phyloP scores from a whole-genome alignment of 352 stramenopile species.

The Globisporangium paddicum region DNA sequence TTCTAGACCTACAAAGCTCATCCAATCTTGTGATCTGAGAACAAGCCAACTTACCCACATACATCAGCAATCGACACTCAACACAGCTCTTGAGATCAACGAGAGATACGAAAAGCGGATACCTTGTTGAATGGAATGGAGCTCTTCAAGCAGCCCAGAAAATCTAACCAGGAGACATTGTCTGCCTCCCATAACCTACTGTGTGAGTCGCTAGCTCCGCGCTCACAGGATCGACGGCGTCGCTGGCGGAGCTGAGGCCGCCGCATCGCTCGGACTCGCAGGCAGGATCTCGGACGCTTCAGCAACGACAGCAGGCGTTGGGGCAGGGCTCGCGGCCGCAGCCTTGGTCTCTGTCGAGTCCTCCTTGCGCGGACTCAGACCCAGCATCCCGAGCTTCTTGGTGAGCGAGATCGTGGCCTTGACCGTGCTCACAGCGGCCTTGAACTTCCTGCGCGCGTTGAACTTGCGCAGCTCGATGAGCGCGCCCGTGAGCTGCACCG shows the following conservation, averaged over 20 bases:
- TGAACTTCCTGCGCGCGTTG: slow-evolving; percentile 94
- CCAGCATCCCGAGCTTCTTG: slow-evolving; percentile 44
- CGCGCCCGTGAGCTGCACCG: slow-evolving; percentile 80
- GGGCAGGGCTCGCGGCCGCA: neutral
- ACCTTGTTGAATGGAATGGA: neutral
- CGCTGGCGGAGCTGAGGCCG: neutral
- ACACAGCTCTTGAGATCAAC: too few species aligned
- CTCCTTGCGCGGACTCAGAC: neutral
- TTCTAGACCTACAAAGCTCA: too few species aligned
- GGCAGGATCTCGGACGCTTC: neutral
- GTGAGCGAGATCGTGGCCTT: slow-evolving; percentile 78
- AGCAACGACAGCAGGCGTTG: neutral
- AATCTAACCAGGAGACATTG: slow-evolving; percentile 5
- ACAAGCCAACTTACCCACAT: neutral
- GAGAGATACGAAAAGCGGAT: too few species aligned
- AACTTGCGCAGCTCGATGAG: slow-evolving; percentile 89
- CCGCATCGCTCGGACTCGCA: neutral
- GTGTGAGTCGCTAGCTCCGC: neutral
- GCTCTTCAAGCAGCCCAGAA: neutral
- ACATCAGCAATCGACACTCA: too few species aligned
- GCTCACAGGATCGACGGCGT: slow-evolving; percentile 8
- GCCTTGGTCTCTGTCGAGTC: neutral
- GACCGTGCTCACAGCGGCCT: slow-evolving; percentile 89
- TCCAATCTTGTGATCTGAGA: neutral
- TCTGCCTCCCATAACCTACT: neutral